Conservation (phyloP, 805 yeast genomes). For the Saturnispora silvae region DNA sequence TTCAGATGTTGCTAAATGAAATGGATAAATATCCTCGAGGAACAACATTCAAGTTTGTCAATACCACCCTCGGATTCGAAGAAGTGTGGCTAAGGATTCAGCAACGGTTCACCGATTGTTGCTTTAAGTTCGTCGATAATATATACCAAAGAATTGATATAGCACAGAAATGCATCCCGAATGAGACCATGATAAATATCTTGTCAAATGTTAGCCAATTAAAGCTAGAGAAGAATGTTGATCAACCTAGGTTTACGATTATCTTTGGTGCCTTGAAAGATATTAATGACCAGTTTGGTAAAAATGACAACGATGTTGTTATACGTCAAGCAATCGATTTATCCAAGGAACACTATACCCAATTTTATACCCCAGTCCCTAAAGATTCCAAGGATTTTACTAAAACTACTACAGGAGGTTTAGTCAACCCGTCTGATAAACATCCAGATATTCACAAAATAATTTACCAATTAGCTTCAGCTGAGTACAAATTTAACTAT, state of each 20-base stretch:
- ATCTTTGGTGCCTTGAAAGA: background rate
- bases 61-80: conserved; percentile 14
- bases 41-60: conserved; percentile 11
- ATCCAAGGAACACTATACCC: conserved; percentile 7
- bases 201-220: background rate
- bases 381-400: background rate
- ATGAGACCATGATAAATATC: conserved; percentile 3
- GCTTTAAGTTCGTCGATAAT: conserved; percentile 1
- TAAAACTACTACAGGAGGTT: background rate
- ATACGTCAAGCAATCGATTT: conserved; percentile 12
- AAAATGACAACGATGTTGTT: conserved; percentile 2
- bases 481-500: conserved; percentile 1
- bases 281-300: background rate
- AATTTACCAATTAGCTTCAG: background rate
- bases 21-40: conserved; percentile 13
- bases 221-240: background rate
- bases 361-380: conserved; percentile 5
- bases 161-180: background rate
- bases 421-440: too few species aligned
- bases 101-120: conserved; percentile 1
- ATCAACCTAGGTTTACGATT: background rate
- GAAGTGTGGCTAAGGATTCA: conserved; percentile 14
- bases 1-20: conserved; percentile 7
- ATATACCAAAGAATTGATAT: background rate
- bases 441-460: conserved; percentile 1